Evolutionary conservation across 108 stramenopile genomes (phyloP).

Genomic region (Stephanodiscus triporus): DNA sequence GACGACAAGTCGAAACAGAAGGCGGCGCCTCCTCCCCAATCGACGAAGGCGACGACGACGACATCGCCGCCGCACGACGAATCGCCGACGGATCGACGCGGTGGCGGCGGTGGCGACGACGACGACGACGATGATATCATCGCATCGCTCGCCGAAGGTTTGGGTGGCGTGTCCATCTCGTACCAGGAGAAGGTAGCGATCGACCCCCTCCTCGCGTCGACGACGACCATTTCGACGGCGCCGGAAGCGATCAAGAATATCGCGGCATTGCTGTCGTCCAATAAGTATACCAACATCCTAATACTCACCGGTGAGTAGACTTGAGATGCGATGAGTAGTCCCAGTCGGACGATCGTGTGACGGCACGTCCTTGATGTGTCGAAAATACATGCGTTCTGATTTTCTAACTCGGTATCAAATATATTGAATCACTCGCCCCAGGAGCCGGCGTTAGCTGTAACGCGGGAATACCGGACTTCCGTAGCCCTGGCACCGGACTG

Average conservation of each 20-base stretch:
- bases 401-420: no score
- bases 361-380: not conserved
- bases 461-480: conserved; percentile 95
- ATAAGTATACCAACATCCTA: conserved; percentile 47
- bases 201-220: no score
- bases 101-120: not conserved
- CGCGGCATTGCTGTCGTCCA: conserved; percentile 34
- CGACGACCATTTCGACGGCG: no score
- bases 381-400: no score
- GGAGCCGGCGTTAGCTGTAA: conserved; percentile 77
- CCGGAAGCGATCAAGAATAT: conserved; percentile 30
- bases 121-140: conserved; percentile 9
- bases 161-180: conserved; percentile 21
- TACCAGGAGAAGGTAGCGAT: no score
- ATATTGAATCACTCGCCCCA: no score
- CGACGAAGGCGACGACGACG: not conserved
- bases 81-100: no score
- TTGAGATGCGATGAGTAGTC: not conserved
- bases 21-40: not conserved
- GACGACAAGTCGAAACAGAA: not conserved
- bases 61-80: not conserved
- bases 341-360: not conserved
- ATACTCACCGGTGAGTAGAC: conserved; percentile 25
- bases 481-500: conserved; percentile 88
- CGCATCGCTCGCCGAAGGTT: conserved; percentile 22